phyloP scores from a whole-genome alignment of 108 stramenopile genomes.

The Asterionellopsis glacialis region DNA sequence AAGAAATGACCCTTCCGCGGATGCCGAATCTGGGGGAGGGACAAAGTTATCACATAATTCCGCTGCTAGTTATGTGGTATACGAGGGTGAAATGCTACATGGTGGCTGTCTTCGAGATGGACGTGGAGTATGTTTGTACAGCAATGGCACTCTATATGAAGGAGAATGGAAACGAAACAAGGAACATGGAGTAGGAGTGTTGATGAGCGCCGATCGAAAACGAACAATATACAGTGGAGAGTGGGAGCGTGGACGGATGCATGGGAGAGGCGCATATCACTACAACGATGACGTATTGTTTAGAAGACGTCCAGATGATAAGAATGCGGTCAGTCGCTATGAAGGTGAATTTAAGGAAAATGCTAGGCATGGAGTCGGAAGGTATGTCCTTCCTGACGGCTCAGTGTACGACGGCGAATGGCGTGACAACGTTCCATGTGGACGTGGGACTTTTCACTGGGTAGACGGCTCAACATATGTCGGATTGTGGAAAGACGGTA shows the following conservation, averaged over 20 bases:
- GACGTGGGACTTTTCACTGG: slow-evolving; percentile 76
- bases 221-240: slow-evolving; percentile 81
- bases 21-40: slow-evolving; percentile 4
- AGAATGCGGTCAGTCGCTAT: slow-evolving; percentile 29
- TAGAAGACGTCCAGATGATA: background rate
- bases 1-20: slow-evolving; percentile 28
- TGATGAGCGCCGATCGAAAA: slow-evolving; percentile 72
- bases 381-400: slow-evolving; percentile 70
- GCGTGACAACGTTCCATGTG: slow-evolving; percentile 73
- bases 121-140: slow-evolving; percentile 76
- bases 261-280: slow-evolving; percentile 78
- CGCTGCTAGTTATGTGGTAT: slow-evolving; percentile 55
- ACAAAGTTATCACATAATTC: slow-evolving; percentile 1
- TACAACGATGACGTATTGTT: slow-evolving; percentile 24
- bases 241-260: slow-evolving; percentile 80
- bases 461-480: slow-evolving; percentile 67
- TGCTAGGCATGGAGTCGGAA: slow-evolving; percentile 64
- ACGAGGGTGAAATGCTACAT: slow-evolving; percentile 85
- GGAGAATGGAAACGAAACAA: slow-evolving; percentile 80
- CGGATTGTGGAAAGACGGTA: slow-evolving; percentile 81
- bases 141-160: slow-evolving; percentile 79
- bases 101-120: slow-evolving; percentile 62
- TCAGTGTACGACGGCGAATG: slow-evolving; percentile 78
- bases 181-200: slow-evolving; percentile 79
- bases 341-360: slow-evolving; percentile 84